Evolutionary conservation across 2,329 filamentous ascomycete species (phyloP).

Genomic region (Colletotrichum chlorophyti): DNA sequence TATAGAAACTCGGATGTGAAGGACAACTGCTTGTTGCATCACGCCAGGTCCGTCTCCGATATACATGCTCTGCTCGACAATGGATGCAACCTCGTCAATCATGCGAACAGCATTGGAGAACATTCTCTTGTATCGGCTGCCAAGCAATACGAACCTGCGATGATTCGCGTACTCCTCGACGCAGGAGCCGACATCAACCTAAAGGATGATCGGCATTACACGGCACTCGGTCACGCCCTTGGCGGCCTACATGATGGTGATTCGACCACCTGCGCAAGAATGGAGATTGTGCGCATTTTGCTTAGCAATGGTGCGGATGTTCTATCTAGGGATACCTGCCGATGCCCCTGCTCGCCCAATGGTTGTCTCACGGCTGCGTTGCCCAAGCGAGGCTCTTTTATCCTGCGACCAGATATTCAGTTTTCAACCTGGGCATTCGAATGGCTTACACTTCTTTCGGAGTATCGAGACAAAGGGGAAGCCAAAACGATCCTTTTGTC

Average conservation of each 20-base stretch:
- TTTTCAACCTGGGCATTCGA: not conserved
- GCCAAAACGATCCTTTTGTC: not conserved
- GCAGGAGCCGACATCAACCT: not conserved
- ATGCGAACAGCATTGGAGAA: not conserved
- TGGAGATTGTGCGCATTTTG: not conserved
- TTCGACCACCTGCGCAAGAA: not conserved
- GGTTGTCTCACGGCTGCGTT: not conserved
- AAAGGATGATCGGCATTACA: not conserved
- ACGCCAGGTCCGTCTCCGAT: not conserved
- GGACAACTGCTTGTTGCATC: not conserved
- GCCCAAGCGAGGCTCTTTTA: not conserved
- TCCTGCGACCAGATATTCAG: accelerated
- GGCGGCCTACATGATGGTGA: accelerated
- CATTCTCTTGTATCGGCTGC: not conserved
- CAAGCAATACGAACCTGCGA: accelerated
- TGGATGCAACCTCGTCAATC: not conserved
- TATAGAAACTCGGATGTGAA: accelerated
- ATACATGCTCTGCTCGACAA: not conserved
- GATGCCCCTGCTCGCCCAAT: not conserved
- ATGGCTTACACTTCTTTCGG: accelerated
- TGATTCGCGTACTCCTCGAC: not conserved
- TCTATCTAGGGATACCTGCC: not conserved
- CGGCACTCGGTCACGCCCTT: not conserved
- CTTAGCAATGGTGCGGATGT: not conserved
- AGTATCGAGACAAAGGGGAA: not conserved